A percentile compares a stretch with the other conserved stretches of the same genome.
These are phyloP conservation scores for Coemansia sp. DNA, from an alignment of 192 early-diverging fungal species.

Conservation along the genomic window DNA sequence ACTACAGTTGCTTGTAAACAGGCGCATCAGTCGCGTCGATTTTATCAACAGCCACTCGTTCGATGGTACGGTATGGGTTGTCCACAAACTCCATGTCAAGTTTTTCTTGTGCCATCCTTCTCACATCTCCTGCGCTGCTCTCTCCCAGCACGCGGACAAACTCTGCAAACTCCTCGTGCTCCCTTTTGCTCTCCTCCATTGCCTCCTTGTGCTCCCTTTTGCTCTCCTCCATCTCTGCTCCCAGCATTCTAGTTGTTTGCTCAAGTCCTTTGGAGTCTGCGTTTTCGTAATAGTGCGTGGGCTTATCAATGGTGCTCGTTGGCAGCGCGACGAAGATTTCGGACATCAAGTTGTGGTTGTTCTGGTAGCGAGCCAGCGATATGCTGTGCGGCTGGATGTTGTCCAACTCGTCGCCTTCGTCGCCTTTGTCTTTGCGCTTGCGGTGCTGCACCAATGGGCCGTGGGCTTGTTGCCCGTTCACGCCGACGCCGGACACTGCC, in stretches of 20 bases:
- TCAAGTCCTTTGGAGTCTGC: constrained; percentile 10
- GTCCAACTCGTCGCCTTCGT: constrained; percentile 41
- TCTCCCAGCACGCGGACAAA: constrained; percentile 15
- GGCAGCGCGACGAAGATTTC: constrained; percentile 51
- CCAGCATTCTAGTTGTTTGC: not conserved
- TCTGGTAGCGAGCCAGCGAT: constrained; percentile 42
- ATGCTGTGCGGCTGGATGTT: constrained; percentile 36
- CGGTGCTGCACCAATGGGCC: constrained; percentile 35
- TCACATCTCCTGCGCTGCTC: constrained; percentile 25
- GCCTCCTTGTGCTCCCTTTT: constrained; percentile 18
- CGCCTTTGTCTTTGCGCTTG: constrained; percentile 30
- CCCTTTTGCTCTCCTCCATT: constrained; percentile 10
- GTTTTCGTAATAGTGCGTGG: constrained; percentile 41
- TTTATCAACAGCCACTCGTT: constrained; percentile 27
- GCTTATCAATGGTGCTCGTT: constrained; percentile 31
- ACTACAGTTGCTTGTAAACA: constrained; percentile 45
- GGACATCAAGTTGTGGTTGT: constrained; percentile 50
- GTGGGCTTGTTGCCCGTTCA: constrained; percentile 33
- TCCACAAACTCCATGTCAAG: constrained; percentile 52
- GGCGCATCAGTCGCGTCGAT: constrained; percentile 32
- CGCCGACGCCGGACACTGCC: constrained; percentile 20
- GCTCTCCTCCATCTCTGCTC: constrained; percentile 16
- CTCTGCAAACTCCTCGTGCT: constrained; percentile 28
- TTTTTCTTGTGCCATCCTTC: constrained; percentile 11
- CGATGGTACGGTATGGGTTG: constrained; percentile 34